Conservation (phyloP, 75 land plant species). For the Gnetum montanum region DNA sequence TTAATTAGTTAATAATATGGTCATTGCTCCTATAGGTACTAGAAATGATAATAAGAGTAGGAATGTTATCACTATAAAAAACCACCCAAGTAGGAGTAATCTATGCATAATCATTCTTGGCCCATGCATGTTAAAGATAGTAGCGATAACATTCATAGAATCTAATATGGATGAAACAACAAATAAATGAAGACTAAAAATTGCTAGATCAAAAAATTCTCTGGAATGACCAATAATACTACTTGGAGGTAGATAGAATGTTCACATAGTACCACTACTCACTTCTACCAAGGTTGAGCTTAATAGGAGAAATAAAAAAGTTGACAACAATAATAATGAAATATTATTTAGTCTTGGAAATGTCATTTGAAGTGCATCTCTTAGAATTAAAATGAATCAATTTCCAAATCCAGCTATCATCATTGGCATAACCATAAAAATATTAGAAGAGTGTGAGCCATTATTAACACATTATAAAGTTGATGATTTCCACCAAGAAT, state of each 20-base stretch:
- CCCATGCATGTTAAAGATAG: not conserved
- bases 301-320: slow-evolving; percentile 6
- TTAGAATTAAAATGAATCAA: slow-evolving; percentile 13
- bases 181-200: not conserved
- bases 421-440: slow-evolving; percentile 8
- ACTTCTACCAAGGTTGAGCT: slow-evolving; percentile 10
- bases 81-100: not conserved
- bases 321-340: slow-evolving; percentile 15
- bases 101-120: not conserved
- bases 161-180: not conserved
- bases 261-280: slow-evolving; percentile 5
- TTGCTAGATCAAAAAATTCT: not conserved
- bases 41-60: not conserved
- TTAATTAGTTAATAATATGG: slow-evolving; percentile 16
- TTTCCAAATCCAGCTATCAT: slow-evolving; percentile 26
- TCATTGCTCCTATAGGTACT: slow-evolving; percentile 11
- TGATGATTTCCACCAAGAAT: not conserved
- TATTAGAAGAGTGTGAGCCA: not conserved
- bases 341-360: slow-evolving; percentile 16
- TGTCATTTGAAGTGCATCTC: slow-evolving; percentile 17
- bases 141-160: not conserved
- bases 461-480: not conserved
- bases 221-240: not conserved
- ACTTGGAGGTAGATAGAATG: slow-evolving; percentile 3
- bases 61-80: not conserved